A percentile compares a stretch with the other conserved stretches of the same genome.
Conservation (phyloP, 805 yeast genomes). For the Kuraishia floccosa region DNA sequence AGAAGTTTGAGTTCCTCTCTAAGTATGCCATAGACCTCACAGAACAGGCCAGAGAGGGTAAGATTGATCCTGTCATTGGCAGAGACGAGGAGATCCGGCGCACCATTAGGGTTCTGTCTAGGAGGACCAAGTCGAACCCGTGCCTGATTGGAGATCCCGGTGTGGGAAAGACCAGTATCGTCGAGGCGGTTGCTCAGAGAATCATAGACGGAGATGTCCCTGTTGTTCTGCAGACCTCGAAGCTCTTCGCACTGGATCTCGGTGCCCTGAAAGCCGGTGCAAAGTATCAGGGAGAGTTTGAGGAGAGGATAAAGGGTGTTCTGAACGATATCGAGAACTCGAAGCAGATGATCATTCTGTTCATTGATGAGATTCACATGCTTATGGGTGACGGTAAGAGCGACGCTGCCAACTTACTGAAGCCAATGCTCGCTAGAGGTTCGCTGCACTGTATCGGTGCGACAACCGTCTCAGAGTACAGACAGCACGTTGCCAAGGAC, state of each 20-base stretch:
- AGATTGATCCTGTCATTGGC: constrained; percentile 96
- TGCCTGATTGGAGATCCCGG: constrained; percentile 98
- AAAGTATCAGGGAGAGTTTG: constrained; percentile 96
- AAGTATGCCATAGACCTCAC: constrained; percentile 94
- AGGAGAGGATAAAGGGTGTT: constrained; percentile 95
- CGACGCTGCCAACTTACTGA: constrained; percentile 92
- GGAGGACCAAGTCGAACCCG: constrained; percentile 95
- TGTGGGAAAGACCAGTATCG: constrained; percentile 97
- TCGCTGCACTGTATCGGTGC: constrained; percentile 97
- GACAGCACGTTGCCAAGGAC: constrained; percentile 87
- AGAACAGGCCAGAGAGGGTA: constrained; percentile 86
- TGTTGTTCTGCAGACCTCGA: constrained; percentile 67
- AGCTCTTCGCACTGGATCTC: constrained; percentile 78
- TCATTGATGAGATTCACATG: constrained; percentile 98
- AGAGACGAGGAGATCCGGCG: constrained; percentile 97
- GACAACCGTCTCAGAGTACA: constrained; percentile 89
- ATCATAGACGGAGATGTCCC: constrained; percentile 95
- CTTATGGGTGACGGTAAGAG: constrained; percentile 98
- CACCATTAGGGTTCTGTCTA: constrained; percentile 88
- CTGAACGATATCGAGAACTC: constrained; percentile 88
- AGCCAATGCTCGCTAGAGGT: constrained; percentile 97
- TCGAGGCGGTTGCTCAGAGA: constrained; percentile 97
- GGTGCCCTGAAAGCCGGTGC: constrained; percentile 99
- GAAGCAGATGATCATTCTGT: constrained; percentile 73
- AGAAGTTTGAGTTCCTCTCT: constrained; percentile 68